These are phyloP conservation scores for Silene vulgaris DNA, from an alignment of 179 eudicot genomes.

Conservation along the genomic window DNA sequence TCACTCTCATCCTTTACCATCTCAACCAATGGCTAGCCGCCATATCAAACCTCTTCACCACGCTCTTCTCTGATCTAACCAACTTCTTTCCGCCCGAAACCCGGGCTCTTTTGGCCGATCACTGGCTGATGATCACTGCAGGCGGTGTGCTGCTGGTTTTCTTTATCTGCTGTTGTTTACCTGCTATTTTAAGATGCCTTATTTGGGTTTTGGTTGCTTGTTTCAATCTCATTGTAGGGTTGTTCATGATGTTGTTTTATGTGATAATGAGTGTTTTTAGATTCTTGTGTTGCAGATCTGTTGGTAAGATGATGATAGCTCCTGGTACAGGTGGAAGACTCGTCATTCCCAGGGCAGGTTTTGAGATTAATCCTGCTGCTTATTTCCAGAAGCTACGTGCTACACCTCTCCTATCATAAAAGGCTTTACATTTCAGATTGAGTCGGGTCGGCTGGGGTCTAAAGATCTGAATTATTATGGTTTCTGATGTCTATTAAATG, in stretches of 20 bases:
- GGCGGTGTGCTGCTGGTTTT: background rate
- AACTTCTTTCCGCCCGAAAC: slow-evolving; percentile 11
- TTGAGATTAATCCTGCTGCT: slow-evolving; percentile 17
- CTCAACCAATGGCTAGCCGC: slow-evolving; percentile 12
- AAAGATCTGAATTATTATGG: background rate
- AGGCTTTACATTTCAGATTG: background rate
- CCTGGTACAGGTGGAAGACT: slow-evolving; percentile 19
- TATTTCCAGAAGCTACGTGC: slow-evolving; percentile 19
- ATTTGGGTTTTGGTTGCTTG: background rate
- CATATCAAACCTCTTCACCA: background rate
- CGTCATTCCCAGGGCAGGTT: background rate
- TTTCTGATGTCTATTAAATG: background rate
- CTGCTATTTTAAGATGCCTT: background rate
- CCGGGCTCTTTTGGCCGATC: background rate
- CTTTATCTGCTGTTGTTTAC: slow-evolving; percentile 13
- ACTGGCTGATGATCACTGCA: background rate
- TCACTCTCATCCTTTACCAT: background rate
- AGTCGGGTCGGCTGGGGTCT: too few species aligned
- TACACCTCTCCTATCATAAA: background rate
- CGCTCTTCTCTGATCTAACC: background rate
- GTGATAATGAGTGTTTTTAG: background rate
- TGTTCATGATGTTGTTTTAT: background rate
- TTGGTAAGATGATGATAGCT: slow-evolving; percentile 24
- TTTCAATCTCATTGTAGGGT: background rate
- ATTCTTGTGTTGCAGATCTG: background rate